These are phyloP conservation scores for Neurospora sp. DNA, from an alignment of 2,329 filamentous ascomycete genomes.

Conservation along the genomic window DNA sequence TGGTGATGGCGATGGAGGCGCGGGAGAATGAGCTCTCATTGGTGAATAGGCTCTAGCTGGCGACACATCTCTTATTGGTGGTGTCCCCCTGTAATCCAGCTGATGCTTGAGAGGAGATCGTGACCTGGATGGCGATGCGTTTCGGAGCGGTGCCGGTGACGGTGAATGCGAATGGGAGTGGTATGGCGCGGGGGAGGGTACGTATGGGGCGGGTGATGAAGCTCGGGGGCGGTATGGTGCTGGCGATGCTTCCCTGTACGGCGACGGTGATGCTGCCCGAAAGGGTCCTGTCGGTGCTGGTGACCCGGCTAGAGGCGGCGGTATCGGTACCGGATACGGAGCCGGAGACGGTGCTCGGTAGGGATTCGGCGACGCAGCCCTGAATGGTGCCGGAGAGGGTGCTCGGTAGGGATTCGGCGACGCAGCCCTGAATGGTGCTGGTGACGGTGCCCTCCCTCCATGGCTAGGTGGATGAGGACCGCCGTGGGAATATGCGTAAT, in stretches of 20 bases:
- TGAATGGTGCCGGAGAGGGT: slow-evolving; percentile 11
- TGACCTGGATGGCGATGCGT: slow-evolving; percentile 1
- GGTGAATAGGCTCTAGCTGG: slow-evolving; percentile 11
- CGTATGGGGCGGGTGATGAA: slow-evolving; percentile 18
- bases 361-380: slow-evolving; percentile 5
- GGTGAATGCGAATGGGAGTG: slow-evolving; percentile 25
- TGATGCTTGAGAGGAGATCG: slow-evolving; percentile 1
- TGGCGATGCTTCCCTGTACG: slow-evolving; percentile 2
- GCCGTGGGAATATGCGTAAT: slow-evolving; percentile 14
- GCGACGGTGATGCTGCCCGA: neutral
- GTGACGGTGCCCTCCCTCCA: slow-evolving; percentile 19
- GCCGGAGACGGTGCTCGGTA: slow-evolving; percentile 11
- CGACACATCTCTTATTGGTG: slow-evolving; percentile 21
- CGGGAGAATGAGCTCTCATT: neutral
- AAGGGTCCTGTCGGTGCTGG: slow-evolving; percentile 1
- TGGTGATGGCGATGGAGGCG: slow-evolving; percentile 14
- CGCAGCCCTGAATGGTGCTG: slow-evolving; percentile 7
- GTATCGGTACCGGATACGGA: slow-evolving; percentile 2
- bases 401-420: slow-evolving; percentile 9
- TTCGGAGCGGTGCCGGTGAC: slow-evolving; percentile 24
- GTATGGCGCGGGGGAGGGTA: slow-evolving; percentile 18
- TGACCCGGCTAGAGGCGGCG: slow-evolving; percentile 1
- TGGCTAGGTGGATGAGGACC: neutral
- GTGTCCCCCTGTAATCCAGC: slow-evolving; percentile 8
- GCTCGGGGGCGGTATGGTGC: slow-evolving; percentile 3